Evolutionary conservation across 164 flowering plant species (phyloP), one percentile per base, ranked within the genome.

Genomic region (Annona cherimola): DNA sequence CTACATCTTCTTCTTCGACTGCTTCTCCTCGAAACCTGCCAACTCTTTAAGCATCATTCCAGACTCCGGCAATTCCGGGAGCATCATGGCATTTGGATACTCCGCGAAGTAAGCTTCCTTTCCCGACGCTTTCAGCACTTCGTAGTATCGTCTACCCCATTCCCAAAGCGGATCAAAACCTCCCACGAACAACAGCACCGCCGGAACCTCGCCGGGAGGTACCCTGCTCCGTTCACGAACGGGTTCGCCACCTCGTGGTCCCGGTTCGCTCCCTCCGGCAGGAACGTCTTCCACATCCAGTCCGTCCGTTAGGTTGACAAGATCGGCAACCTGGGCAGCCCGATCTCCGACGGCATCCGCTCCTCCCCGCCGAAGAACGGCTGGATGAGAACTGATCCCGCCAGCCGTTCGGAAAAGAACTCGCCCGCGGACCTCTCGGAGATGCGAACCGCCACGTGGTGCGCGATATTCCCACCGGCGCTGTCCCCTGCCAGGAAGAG

Each of bases 391-490:
- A 68, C 72, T 40, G 61, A 61, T 1, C 76, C 76, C 64, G 45
- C 42, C 6, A 74, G 5, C 0, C 61, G 46, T 2, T 45, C 42
- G 6, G 40, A 18, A 18, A 1, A 2, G 26, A 62, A 63, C 12
- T 42, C 65, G 35, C 67, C 4, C 61, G 39, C 14, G 61, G 18
- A 19, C 42, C 8, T 26, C 5, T 26, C 44, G n/a, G 65, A 63
- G 4, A 79, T 76, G 5, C 80, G 55, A 1, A 76, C 57, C 2
- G 86, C 80, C 50, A 84, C 86, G 76, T 87, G 86, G 79, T 90
- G 90, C 3, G 86, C 84, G 19, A 90, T 4, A 74, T 90, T 90
- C 1, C 76, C 96, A 0, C 96, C 96, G n/a, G 96, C 93, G 73
- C 88, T 84, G 45, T 86, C 88, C 1, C 92, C 93, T 40, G 78